Conservation (phyloP, 2,329 filamentous ascomycete genomes). For the Pseudogymnoascus sp. region DNA sequence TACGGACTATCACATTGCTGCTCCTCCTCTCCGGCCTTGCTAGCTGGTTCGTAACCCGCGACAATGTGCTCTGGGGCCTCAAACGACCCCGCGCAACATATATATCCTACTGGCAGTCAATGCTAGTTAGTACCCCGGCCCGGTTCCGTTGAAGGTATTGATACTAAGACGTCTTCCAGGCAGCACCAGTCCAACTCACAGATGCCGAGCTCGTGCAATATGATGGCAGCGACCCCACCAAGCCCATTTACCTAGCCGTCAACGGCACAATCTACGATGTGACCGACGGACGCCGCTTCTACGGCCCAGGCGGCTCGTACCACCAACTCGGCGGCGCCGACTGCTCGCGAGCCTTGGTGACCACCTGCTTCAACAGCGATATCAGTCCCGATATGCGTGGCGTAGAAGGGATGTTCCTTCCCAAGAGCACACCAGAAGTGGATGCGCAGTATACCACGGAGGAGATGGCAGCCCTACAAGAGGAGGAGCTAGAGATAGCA, state of each 20-base stretch:
- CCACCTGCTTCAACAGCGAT: conserved; percentile 79
- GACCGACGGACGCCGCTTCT: conserved; percentile 58
- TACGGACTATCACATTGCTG: conserved; percentile 25
- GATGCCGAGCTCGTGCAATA: conserved; percentile 65
- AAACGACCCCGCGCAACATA: conserved; percentile 23
- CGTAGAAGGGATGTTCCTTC: conserved; percentile 77
- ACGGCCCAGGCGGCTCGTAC: conserved; percentile 82
- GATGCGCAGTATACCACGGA: conserved; percentile 52
- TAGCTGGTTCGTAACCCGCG: conserved; percentile 27
- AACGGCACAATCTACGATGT: conserved; percentile 86
- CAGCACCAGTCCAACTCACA: conserved; percentile 62
- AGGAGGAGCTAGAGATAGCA: conserved; percentile 60
- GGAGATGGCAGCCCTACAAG: conserved; percentile 47
- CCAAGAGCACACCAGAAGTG: conserved; percentile 54
- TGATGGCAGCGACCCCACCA: conserved; percentile 67
- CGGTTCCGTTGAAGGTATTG: neutral
- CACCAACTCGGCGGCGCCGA: conserved; percentile 80
- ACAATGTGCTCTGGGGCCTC: conserved; percentile 25
- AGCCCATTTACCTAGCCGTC: conserved; percentile 85
- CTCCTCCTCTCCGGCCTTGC: conserved; percentile 21
- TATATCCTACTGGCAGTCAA: conserved; percentile 19
- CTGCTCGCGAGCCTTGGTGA: conserved; percentile 82
- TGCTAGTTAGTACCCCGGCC: conserved; percentile 20
- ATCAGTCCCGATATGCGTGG: conserved; percentile 77
- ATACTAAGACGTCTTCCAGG: conserved; percentile 29